These are phyloP conservation scores for Pleurotus sapidus DNA, from an alignment of 768 basidiomycete genomes.

Conservation along the genomic window DNA sequence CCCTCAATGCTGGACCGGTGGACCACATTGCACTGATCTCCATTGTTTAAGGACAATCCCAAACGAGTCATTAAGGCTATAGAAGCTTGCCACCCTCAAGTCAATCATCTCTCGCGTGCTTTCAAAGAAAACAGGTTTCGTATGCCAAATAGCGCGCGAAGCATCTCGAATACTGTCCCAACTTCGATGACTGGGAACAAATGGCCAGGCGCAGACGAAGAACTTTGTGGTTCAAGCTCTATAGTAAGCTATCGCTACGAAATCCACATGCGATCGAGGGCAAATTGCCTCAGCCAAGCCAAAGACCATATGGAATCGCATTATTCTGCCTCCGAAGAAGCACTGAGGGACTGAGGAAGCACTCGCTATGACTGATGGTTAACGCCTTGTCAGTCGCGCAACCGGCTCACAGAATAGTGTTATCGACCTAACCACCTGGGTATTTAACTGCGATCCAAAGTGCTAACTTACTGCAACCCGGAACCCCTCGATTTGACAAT, in stretches of 20 bases:
- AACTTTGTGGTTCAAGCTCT: background rate
- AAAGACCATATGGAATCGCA: background rate
- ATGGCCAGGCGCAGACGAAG: too few species aligned
- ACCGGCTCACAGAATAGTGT: slow-evolving; percentile 2
- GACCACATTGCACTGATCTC: too few species aligned
- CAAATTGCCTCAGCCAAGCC: slow-evolving; percentile 7
- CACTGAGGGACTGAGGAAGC: background rate
- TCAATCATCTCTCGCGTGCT: too few species aligned
- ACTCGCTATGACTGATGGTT: background rate
- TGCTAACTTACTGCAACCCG: background rate
- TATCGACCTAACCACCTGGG: background rate
- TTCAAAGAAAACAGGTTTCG: too few species aligned
- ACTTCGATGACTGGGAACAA: too few species aligned
- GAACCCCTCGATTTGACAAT: background rate
- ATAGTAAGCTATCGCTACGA: background rate
- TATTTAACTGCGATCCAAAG: slow-evolving; percentile 2
- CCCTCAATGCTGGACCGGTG: too few species aligned
- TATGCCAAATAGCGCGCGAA: too few species aligned
- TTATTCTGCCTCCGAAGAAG: background rate
- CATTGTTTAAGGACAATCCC: too few species aligned
- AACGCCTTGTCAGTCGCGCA: background rate
- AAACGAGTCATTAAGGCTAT: too few species aligned
- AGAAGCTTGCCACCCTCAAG: too few species aligned
- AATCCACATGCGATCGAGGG: slow-evolving; percentile 2
- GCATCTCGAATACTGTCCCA: too few species aligned